Base-by-base conservation (phyloP, 208 protist genomes). In the Lotmaria passim region DNA sequence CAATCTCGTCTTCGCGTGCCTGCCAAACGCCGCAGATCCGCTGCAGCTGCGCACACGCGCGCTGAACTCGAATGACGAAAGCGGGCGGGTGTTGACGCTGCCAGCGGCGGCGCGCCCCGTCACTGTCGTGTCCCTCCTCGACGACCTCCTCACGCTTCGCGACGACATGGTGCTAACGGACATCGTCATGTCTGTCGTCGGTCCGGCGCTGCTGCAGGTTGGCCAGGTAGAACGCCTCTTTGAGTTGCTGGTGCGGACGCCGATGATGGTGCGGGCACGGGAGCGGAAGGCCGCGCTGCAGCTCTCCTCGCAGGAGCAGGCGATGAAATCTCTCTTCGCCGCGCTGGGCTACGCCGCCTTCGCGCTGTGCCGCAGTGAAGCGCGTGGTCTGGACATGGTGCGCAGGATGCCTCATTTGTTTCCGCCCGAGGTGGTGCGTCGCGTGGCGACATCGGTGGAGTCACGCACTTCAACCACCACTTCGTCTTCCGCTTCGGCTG, bases 141-240 rank as follows among this genome's bases (percentile, higher is more conserved):
- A 96, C 52, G 69, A 77, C 21, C 61, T 96, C 15, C 65, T 96
- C 21, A 53, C 48, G 41, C 34, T 72, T 33, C 79, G 91, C n/a
- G 88, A 96, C 57, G 91, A 96, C 73, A 78, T 86, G 69, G 14
- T 68, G 6, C 53, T 94, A 5, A 93, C 88, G 2, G 86, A 93
- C 52, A 69, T 75, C 14, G 79, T 96, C 31, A 75, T 90, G 77
- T 73, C 64, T 7, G 64, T 67, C 21, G 84, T 89, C 0, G 84
- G 58, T 19, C 78, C 86, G 10, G 82, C 91, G 28, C 79, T 96
- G 36, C 30, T 93, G 55, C 87, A 93, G 58, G 21, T 91, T 12
- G 88, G 88, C 0, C 50, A 88, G 43, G n/a, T 28, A 14, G 75
- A 83, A 5, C 79, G 91, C 19, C 78, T 78, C 7, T 74, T 92